A percentile compares a stretch with the other conserved stretches of the same genome.
These are phyloP conservation scores for Leptoxyphium fumago DNA, from an alignment of 2,329 filamentous ascomycete genomes.

Conservation along the genomic window DNA sequence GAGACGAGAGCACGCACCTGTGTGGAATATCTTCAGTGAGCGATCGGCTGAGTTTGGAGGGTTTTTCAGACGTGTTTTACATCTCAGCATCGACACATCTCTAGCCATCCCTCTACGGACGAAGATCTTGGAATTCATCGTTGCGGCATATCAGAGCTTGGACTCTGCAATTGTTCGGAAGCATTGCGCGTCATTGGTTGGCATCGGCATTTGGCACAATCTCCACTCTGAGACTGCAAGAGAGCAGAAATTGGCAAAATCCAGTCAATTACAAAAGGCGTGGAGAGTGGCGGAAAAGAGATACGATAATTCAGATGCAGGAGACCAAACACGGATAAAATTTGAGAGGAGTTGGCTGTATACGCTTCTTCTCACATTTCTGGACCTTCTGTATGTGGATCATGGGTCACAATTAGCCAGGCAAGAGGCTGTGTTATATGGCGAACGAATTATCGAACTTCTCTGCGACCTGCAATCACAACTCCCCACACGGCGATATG, in stretches of 20 bases:
- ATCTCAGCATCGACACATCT: conserved; percentile 54
- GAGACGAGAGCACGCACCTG: conserved; percentile 68
- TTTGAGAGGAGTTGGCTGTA: conserved; percentile 95
- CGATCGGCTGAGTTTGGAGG: conserved; percentile 70
- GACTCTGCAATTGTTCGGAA: conserved; percentile 82
- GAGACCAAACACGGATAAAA: conserved; percentile 60
- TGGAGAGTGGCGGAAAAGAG: conserved; percentile 81
- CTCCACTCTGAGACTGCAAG: conserved; percentile 62
- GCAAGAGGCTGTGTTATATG: conserved; percentile 56
- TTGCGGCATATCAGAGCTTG: conserved; percentile 82
- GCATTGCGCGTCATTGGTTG: conserved; percentile 89
- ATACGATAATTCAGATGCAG: conserved; percentile 73
- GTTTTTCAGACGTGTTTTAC: conserved; percentile 78
- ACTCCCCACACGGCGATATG: conserved; percentile 81
- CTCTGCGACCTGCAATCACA: conserved; percentile 85
- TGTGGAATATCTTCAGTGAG: conserved; percentile 73
- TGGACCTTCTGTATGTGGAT: conserved; percentile 50
- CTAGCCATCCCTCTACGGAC: conserved; percentile 41
- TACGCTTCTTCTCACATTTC: conserved; percentile 68
- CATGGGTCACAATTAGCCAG: conserved; percentile 17
- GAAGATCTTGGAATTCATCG: conserved; percentile 78
- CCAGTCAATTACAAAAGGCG: conserved; percentile 64
- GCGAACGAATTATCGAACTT: conserved; percentile 85
- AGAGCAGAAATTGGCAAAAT: conserved; percentile 57
- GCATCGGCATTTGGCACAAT: conserved; percentile 92